phyloP scores from a whole-genome alignment of 164 flowering plant species.

The Annona squamosa region DNA sequence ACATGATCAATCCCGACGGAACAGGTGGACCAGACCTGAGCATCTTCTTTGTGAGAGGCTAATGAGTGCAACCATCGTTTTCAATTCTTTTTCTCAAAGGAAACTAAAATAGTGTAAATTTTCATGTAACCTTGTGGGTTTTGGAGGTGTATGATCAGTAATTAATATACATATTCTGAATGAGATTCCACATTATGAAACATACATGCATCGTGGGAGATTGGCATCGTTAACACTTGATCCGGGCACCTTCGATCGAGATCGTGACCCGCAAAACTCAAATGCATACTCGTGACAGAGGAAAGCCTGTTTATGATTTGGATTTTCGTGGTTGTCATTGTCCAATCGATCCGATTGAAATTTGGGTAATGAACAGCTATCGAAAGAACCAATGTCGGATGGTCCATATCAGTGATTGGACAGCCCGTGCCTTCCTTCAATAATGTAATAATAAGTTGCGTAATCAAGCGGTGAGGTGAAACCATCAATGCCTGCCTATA shows the following conservation, averaged over 20 bases:
- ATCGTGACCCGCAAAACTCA: no score
- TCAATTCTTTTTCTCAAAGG: not conserved
- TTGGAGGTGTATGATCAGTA: not conserved
- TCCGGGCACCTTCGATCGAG: no score
- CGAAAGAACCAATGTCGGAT: no score
- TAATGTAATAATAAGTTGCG: not conserved
- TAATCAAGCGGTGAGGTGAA: not conserved
- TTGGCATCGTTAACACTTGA: no score
- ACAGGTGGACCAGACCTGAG: slow-evolving; percentile 64
- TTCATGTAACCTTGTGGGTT: not conserved
- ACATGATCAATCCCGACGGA: slow-evolving; percentile 81
- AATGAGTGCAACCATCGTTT: slow-evolving; percentile 3
- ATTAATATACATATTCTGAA: no score
- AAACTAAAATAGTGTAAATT: not conserved
- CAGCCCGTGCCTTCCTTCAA: not conserved
- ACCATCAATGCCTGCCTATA: not conserved
- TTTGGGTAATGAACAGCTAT: no score
- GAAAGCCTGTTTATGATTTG: no score
- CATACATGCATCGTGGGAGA: no score
- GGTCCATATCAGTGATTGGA: not conserved
- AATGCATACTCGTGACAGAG: no score
- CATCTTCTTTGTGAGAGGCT: slow-evolving; percentile 69
- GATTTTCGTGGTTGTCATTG: no score
- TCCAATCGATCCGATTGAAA: no score
- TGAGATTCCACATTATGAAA: no score